Percentiles rank a stretch among this genome's conserved stretches.
These are phyloP conservation scores for Zygosaccharomyces rouxii DNA, from an alignment of 805 yeast genomes.

Conservation along the genomic window DNA sequence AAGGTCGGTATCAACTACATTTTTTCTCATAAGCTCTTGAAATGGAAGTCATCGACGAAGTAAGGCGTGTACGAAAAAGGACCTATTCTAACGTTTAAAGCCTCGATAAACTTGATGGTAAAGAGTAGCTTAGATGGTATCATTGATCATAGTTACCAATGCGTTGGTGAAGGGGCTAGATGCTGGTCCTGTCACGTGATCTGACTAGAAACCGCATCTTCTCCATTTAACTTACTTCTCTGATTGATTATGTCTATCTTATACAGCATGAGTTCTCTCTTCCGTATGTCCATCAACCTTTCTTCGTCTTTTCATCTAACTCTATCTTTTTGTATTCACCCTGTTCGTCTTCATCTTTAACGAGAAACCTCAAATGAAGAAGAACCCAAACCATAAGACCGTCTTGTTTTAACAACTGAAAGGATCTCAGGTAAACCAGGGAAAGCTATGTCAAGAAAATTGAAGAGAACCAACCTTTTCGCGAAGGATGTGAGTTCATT, in stretches of 20 bases:
- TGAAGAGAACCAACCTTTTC: constrained; percentile 43
- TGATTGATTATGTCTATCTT: too few relatives aligned
- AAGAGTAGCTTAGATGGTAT: too few relatives aligned
- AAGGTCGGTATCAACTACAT: constrained; percentile 1
- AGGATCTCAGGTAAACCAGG: background rate
- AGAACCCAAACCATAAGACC: background rate
- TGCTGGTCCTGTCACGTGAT: too few relatives aligned
- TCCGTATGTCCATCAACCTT: too few relatives aligned
- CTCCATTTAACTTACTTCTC: too few relatives aligned
- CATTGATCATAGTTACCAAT: too few relatives aligned
- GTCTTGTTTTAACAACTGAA: background rate
- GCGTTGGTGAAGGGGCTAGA: too few relatives aligned
- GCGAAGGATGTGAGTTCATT: constrained; percentile 52
- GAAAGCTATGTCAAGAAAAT: constrained; percentile 31
- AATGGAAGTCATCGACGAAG: constrained; percentile 3
- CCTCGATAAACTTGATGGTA: background rate
- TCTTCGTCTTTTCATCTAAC: background rate
- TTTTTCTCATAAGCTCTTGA: background rate
- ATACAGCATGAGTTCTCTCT: too few relatives aligned
- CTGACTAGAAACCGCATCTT: too few relatives aligned
- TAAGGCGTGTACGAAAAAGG: background rate
- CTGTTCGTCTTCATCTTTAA: background rate
- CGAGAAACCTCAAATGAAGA: background rate
- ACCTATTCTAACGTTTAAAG: background rate
- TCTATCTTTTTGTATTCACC: background rate